phyloP scores from a whole-genome alignment of 2,329 filamentous ascomycete genomes.

The Trichoderma asperellum region DNA sequence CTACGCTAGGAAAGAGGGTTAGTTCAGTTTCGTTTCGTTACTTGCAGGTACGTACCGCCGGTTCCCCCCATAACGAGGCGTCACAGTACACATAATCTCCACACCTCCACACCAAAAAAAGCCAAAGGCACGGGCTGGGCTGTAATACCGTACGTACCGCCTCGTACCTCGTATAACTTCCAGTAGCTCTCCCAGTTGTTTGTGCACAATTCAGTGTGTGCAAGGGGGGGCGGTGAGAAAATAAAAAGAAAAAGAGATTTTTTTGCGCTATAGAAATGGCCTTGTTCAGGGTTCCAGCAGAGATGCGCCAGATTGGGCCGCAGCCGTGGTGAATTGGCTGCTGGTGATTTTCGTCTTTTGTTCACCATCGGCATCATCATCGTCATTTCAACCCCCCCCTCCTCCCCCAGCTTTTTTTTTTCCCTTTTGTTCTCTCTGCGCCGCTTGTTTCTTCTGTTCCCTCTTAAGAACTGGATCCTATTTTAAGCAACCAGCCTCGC shows the following conservation, averaged over 20 bases:
- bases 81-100: not conserved
- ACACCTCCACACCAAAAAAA: slow-evolving; percentile 1
- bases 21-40: not conserved
- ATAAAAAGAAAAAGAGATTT: not conserved
- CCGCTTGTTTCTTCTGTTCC: not conserved
- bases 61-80: not conserved
- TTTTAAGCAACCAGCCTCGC: not conserved
- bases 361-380: not conserved
- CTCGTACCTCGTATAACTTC: slow-evolving; percentile 5
- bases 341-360: not conserved
- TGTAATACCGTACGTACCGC: not conserved
- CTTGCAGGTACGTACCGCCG: not conserved
- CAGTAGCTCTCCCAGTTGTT: not conserved
- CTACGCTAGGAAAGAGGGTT: not conserved
- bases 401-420: not conserved
- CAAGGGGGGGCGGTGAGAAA: not conserved
- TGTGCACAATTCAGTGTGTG: not conserved
- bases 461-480: not conserved
- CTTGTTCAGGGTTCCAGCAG: not conserved
- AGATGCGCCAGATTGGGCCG: not conserved
- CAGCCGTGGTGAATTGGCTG: not conserved
- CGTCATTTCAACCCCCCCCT: too few species aligned
- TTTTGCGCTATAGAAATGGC: not conserved
- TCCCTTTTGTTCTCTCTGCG: too few species aligned
- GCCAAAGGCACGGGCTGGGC: not conserved